phyloP scores from a whole-genome alignment of 2,329 filamentous ascomycete species.

The Colletotrichum cuscutae region DNA sequence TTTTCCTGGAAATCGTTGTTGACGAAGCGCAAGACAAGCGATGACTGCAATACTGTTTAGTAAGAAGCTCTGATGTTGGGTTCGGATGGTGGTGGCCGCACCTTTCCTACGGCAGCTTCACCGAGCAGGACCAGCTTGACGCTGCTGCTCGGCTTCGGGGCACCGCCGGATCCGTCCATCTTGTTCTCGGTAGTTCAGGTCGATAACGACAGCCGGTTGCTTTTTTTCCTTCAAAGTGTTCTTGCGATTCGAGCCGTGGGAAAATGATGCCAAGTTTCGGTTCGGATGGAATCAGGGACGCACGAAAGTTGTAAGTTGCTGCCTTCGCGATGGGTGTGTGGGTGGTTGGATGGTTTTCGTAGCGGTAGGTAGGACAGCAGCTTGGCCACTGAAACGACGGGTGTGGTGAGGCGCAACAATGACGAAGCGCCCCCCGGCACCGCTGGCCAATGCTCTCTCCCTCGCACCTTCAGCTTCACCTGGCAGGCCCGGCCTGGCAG shows the following conservation, averaged over 20 bases:
- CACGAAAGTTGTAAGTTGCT: slow-evolving; percentile 23
- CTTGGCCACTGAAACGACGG: slow-evolving; percentile 34
- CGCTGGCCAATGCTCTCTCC: slow-evolving; percentile 32
- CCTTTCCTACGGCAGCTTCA: slow-evolving; percentile 98
- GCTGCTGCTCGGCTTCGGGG: slow-evolving; percentile 97
- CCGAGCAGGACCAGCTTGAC: slow-evolving; percentile 98
- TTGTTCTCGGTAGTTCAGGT: slow-evolving; percentile 28
- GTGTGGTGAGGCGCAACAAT: slow-evolving; percentile 41
- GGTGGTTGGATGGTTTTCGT: slow-evolving; percentile 26
- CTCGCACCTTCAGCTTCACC: slow-evolving; percentile 13
- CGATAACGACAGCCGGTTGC: slow-evolving; percentile 11
- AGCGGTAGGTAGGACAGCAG: slow-evolving; percentile 26
- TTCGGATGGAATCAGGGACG: slow-evolving; percentile 11
- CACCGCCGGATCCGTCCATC: slow-evolving; percentile 77
- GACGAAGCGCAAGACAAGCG: slow-evolving; percentile 96
- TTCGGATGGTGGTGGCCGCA: slow-evolving; percentile 51
- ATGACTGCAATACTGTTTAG: slow-evolving; percentile 72
- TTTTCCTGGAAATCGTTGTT: slow-evolving; percentile 99
- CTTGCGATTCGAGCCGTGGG: not conserved
- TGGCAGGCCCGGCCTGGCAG: no score
- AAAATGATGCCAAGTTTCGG: not conserved
- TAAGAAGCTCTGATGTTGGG: not conserved
- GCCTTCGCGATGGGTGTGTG: slow-evolving; percentile 30
- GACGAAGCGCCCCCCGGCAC: slow-evolving; percentile 38
- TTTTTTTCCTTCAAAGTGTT: not conserved